A percentile compares a stretch with the other conserved stretches of the same genome.
Conservation (phyloP, 140 eudicot genomes). For the Stevia rebaudiana region DNA sequence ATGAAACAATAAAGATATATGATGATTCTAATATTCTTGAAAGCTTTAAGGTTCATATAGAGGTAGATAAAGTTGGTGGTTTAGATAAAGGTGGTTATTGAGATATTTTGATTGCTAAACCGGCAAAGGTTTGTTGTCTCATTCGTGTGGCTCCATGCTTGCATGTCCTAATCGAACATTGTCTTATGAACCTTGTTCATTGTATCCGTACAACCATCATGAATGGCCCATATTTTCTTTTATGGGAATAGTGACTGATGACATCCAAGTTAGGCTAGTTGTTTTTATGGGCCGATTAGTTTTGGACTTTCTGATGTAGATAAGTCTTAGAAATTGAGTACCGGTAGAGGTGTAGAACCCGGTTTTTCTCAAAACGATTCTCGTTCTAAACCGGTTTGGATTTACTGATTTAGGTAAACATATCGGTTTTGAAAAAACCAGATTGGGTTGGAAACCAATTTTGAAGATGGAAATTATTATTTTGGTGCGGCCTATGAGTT, state of each 20-base stretch:
- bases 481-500: no score
- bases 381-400: no score
- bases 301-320: not conserved
- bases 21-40: not conserved
- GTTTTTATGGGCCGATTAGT: not conserved
- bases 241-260: not conserved
- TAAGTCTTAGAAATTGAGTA: no score
- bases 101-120: constrained; percentile 12
- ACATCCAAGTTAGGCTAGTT: not conserved
- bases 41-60: constrained; percentile 18
- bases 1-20: not conserved
- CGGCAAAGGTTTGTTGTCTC: constrained; percentile 19
- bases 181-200: constrained; percentile 15
- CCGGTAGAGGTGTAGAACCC: no score
- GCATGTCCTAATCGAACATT: constrained; percentile 20
- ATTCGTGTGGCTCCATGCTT: constrained; percentile 27
- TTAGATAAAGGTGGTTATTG: not conserved
- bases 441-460: no score
- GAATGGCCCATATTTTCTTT: not conserved
- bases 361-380: no score
- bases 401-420: no score
- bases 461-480: no score
- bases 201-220: constrained; percentile 1
- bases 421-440: no score
- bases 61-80: constrained; percentile 9